phyloP scores from a whole-genome alignment of 495 filamentous ascomycete genomes.

The Xylaria venustula region DNA sequence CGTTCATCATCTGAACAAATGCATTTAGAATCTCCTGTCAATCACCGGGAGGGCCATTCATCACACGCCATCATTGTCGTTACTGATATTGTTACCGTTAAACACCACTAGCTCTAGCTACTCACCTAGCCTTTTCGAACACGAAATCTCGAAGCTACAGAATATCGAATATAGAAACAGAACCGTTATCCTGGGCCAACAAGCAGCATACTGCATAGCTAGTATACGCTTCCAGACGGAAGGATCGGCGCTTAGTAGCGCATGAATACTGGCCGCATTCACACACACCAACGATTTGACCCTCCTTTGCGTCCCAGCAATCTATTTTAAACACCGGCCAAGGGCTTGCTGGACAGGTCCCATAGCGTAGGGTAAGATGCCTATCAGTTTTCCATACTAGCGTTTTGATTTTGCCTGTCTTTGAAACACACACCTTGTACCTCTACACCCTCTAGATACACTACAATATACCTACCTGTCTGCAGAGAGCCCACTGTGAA shows the following conservation, averaged over 20 bases:
- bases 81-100: no score
- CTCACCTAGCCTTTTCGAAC: no score
- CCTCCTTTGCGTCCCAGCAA: not conserved
- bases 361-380: conserved; percentile 7
- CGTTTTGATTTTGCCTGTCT: not conserved
- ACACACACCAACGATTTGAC: conserved; percentile 1
- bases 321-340: conserved; percentile 10
- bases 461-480: not conserved
- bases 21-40: no score
- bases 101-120: no score
- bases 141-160: no score
- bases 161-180: no score
- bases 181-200: no score
- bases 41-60: no score
- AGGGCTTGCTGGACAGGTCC: not conserved
- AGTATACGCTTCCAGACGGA: not conserved
- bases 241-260: conserved; percentile 9
- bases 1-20: no score
- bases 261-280: not conserved
- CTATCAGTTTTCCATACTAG: not conserved
- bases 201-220: not conserved
- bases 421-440: not conserved
- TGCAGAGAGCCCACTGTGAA: not conserved
- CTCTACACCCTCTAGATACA: not conserved
- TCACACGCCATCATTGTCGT: no score